These are phyloP conservation scores for Tothia fuscella DNA, from an alignment of 2,329 filamentous ascomycete genomes.

Conservation along the genomic window DNA sequence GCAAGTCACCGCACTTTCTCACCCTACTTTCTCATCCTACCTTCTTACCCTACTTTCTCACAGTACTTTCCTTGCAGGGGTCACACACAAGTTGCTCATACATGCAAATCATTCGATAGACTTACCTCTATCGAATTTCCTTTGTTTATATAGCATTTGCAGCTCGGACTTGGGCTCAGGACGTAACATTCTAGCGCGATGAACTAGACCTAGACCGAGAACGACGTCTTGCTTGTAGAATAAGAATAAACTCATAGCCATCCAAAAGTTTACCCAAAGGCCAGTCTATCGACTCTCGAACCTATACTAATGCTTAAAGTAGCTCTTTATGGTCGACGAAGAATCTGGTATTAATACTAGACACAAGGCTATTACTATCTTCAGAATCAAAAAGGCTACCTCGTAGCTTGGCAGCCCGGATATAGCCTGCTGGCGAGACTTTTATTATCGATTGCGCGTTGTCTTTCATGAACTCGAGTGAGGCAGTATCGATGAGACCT, in stretches of 20 bases:
- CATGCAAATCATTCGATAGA: no score
- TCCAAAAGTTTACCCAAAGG: slow-evolving; percentile 23
- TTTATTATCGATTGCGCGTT: slow-evolving; percentile 24
- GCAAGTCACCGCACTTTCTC: no score
- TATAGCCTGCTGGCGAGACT: slow-evolving; percentile 27
- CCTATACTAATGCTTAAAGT: slow-evolving; percentile 19
- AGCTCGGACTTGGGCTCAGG: slow-evolving; percentile 4
- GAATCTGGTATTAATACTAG: slow-evolving; percentile 24
- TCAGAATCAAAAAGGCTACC: slow-evolving; percentile 23
- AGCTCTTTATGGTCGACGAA: slow-evolving; percentile 29
- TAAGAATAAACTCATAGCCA: slow-evolving; percentile 22
- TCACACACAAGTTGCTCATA: no score
- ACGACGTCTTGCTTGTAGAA: slow-evolving; percentile 19
- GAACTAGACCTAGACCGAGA: slow-evolving; percentile 16
- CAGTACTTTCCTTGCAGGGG: no score
- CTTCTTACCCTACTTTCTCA: no score
- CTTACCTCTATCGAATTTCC: no score
- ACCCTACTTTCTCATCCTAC: no score
- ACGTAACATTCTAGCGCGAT: slow-evolving; percentile 8
- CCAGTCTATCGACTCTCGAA: slow-evolving; percentile 19
- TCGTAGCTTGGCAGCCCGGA: slow-evolving; percentile 26
- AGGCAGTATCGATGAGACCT: slow-evolving; percentile 16
- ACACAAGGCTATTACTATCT: slow-evolving; percentile 22
- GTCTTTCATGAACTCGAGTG: slow-evolving; percentile 19
- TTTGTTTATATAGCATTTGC: background rate